Conservation (phyloP, 148 eudicot species). For the Suaeda aralocaspica region DNA sequence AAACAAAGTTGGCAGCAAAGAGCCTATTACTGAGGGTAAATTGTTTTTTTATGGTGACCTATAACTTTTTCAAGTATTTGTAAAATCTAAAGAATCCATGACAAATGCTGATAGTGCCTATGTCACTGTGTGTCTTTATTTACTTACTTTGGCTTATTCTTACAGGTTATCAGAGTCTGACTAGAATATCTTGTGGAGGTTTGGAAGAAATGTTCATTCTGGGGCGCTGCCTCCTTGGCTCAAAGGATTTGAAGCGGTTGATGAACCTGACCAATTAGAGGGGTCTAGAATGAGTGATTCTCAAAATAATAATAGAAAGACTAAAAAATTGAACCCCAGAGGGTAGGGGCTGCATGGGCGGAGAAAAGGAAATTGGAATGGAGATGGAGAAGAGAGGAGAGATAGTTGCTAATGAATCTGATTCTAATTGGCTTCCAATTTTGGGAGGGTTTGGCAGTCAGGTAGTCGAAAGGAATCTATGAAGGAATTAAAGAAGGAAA, state of each 20-base stretch:
- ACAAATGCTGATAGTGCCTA: constrained; percentile 4
- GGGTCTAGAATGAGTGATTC: constrained; percentile 6
- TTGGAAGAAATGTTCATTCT: constrained; percentile 68
- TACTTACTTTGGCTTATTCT: constrained; percentile 9
- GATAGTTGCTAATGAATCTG: constrained; percentile 35
- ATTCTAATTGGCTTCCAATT: constrained; percentile 91
- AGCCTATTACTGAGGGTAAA: constrained; percentile 49
- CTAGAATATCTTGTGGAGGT: constrained; percentile 37
- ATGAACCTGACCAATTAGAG: constrained; percentile 13
- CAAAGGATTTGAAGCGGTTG: constrained; percentile 40
- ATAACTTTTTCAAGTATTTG: background rate
- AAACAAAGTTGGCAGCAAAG: constrained; percentile 34
- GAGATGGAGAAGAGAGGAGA: constrained; percentile 87
- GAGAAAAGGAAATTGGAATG: constrained; percentile 86
- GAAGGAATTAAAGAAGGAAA: constrained; percentile 66
- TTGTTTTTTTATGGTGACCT: constrained; percentile 4
- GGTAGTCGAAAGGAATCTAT: constrained; percentile 88
- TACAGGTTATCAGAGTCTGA: constrained; percentile 56
- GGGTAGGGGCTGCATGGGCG: constrained; percentile 99
- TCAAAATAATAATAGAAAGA: constrained; percentile 36
- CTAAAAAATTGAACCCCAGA: constrained; percentile 73
- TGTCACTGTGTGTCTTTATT: background rate
- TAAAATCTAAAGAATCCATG: background rate
- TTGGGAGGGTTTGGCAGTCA: constrained; percentile 96
- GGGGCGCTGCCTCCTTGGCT: constrained; percentile 98